These are phyloP conservation scores for Polygonum maritimum DNA, from an alignment of 148 eudicot species.

Conservation along the genomic window DNA sequence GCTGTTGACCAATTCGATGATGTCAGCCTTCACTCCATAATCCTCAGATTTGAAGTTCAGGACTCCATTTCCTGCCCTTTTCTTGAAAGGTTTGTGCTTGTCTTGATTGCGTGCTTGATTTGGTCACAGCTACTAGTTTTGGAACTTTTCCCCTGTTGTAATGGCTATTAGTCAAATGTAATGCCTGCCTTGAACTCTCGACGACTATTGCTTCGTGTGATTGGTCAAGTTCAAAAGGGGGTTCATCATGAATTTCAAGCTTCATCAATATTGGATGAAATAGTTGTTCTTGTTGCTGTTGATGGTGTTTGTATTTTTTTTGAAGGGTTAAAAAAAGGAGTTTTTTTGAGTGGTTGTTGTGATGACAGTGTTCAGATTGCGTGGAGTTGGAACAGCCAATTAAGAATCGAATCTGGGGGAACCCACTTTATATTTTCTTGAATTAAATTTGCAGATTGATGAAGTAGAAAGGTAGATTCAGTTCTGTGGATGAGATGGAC, in stretches of 20 bases:
- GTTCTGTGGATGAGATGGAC: conserved; percentile 21
- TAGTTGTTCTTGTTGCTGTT: neutral
- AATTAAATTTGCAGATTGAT: neutral
- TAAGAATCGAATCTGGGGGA: neutral
- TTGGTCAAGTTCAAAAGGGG: neutral
- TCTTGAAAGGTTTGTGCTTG: neutral
- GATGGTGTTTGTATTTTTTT: neutral
- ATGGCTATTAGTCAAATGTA: neutral
- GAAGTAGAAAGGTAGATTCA: neutral
- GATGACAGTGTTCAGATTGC: neutral
- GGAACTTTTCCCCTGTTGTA: neutral
- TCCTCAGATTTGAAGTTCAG: neutral
- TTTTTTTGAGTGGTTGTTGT: neutral
- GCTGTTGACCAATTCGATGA: neutral
- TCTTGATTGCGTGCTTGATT: neutral
- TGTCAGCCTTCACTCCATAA: neutral
- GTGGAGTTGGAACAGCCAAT: neutral
- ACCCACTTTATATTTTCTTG: neutral
- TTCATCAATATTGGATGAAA: neutral
- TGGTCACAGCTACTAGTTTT: neutral
- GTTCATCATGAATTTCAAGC: neutral
- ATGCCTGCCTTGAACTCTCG: neutral
- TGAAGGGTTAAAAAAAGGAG: neutral
- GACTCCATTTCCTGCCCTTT: neutral
- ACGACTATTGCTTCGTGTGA: too few species aligned